phyloP scores from a whole-genome alignment of 164 flowering plant species.

The Houttuynia cordata region DNA sequence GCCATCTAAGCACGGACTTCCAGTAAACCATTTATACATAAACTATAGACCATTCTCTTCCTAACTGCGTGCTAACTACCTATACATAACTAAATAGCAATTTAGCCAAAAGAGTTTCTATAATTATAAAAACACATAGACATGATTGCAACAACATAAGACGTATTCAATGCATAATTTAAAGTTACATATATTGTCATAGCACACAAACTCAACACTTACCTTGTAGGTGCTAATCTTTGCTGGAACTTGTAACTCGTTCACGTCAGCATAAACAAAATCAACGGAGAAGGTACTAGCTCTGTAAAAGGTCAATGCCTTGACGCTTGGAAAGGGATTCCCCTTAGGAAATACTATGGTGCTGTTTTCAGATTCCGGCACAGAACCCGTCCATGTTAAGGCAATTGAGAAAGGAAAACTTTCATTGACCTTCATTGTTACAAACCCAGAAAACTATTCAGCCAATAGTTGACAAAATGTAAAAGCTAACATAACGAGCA shows the following conservation, averaged over 20 bases:
- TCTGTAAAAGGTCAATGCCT: slow-evolving; percentile 73
- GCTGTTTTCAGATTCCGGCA: slow-evolving; percentile 53
- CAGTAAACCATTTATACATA: too few species aligned
- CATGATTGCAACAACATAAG: too few species aligned
- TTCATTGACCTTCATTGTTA: slow-evolving; percentile 48
- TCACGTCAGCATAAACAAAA: slow-evolving; percentile 59
- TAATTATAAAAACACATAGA: too few species aligned
- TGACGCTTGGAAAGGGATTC: slow-evolving; percentile 67
- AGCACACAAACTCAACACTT: not conserved
- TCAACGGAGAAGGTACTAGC: slow-evolving; percentile 66
- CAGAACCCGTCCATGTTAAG: slow-evolving; percentile 70
- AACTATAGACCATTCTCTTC: too few species aligned
- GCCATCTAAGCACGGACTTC: too few species aligned
- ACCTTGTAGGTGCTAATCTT: slow-evolving; percentile 87
- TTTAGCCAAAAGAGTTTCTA: too few species aligned
- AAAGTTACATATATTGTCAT: not conserved
- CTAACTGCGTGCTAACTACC: too few species aligned
- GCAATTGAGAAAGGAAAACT: slow-evolving; percentile 69
- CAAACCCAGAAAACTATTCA: not conserved
- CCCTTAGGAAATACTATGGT: slow-evolving; percentile 78
- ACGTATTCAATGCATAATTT: too few species aligned
- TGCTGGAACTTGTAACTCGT: slow-evolving; percentile 48
- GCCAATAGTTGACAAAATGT: not conserved
- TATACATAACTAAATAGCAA: too few species aligned
- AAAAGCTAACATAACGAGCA: not conserved